Evolutionary conservation across 106 monocot species (phyloP).

Genomic region (Dendrobium officinale): DNA sequence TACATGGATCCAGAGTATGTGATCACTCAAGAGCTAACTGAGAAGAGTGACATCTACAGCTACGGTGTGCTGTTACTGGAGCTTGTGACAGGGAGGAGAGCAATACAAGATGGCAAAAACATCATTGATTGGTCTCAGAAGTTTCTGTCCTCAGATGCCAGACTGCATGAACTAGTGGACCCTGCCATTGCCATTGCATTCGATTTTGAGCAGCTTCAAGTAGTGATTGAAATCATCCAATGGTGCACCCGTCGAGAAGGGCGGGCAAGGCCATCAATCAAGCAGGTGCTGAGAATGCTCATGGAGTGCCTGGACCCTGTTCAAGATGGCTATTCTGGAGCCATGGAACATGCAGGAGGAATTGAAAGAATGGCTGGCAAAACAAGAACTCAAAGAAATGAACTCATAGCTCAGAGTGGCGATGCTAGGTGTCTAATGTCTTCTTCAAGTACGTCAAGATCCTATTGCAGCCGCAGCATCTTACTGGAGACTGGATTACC

Average conservation of each 20-base stretch:
- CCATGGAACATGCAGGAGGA: conserved; percentile 21
- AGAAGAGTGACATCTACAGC: conserved; percentile 90
- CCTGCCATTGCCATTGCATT: conserved; percentile 29
- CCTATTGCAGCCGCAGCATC: conserved; percentile 79
- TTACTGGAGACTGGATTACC: conserved; percentile 72
- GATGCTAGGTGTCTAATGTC: conserved; percentile 67
- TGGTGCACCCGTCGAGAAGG: conserved; percentile 86
- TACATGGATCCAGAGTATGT: conserved; percentile 92
- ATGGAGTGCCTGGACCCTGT: conserved; percentile 59
- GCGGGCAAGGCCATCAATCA: conserved; percentile 69
- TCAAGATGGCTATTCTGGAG: conserved; percentile 19
- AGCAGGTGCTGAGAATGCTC: conserved; percentile 68
- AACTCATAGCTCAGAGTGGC: conserved; percentile 33
- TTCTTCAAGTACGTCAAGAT: conserved; percentile 85
- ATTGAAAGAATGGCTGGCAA: conserved; percentile 12
- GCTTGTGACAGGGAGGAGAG: conserved; percentile 65
- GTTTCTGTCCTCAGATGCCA: conserved; percentile 32
- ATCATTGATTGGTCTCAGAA: conserved; percentile 73
- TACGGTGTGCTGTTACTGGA: conserved; percentile 79
- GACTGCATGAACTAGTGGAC: conserved; percentile 55
- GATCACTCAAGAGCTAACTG: conserved; percentile 63
- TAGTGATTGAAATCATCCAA: conserved; percentile 40
- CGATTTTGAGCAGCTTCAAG: conserved; percentile 61
- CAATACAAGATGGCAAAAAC: conserved; percentile 77
- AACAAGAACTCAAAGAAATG: conserved; percentile 12